phyloP scores from a whole-genome alignment of 1,139 yeast genomes.

The Yamadazyma sp. region DNA sequence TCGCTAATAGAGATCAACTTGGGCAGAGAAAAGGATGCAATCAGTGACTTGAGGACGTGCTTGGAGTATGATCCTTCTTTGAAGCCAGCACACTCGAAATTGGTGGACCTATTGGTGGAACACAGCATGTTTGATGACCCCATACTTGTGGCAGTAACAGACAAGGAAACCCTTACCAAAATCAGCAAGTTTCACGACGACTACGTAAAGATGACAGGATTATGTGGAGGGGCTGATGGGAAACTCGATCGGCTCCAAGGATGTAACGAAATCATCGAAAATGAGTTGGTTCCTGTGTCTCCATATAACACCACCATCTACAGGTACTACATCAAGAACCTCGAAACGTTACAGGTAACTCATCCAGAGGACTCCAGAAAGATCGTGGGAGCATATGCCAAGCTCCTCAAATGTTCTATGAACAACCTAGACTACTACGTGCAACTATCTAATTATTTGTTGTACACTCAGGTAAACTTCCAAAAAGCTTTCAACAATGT shows the following conservation, averaged over 20 bases:
- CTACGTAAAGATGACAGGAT: conserved; percentile 19
- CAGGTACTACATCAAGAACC: conserved; percentile 21
- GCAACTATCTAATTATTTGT: conserved; percentile 40
- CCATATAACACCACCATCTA: conserved; percentile 22
- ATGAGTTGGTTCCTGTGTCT: conserved; percentile 22
- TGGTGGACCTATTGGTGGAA: conserved; percentile 44
- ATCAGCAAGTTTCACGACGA: conserved; percentile 20
- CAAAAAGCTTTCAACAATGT: conserved; percentile 50
- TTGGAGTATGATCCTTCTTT: conserved; percentile 39
- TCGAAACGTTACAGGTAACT: conserved; percentile 16
- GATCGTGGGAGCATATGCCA: conserved; percentile 25
- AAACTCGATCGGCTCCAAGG: neutral
- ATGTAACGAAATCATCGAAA: conserved; percentile 23
- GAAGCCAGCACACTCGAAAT: conserved; percentile 43
- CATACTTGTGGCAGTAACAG: conserved; percentile 13
- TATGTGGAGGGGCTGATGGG: conserved; percentile 12
- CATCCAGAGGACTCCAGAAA: conserved; percentile 13
- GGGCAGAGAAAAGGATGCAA: conserved; percentile 47
- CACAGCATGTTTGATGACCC: conserved; percentile 40
- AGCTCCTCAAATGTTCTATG: conserved; percentile 23
- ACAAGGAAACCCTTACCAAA: conserved; percentile 16
- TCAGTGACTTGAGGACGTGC: conserved; percentile 46
- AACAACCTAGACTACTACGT: conserved; percentile 26
- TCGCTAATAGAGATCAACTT: conserved; percentile 54
- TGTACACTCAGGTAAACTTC: conserved; percentile 52